Base-by-base conservation (phyloP, 2,329 filamentous ascomycete species). In the Didymella arachidicola region DNA sequence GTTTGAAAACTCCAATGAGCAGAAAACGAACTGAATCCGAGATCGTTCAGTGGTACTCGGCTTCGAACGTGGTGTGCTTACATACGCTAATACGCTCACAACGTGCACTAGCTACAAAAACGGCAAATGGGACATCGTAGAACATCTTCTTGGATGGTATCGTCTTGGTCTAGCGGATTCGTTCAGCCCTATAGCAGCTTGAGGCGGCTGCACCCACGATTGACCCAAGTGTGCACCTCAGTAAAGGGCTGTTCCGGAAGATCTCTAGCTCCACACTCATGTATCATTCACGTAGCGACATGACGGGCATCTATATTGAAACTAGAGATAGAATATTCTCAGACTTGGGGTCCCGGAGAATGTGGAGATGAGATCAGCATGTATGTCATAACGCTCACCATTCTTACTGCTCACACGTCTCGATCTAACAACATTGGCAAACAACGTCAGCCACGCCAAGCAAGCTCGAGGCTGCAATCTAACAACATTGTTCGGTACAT, bases 61-160 rank as follows among this genome's bases (percentile, higher is more conserved):
- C 52, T 55, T 27, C 25, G 42, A 42, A 61, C 50, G 34, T 43
- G 52, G 51, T 59, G 57, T 53, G 63, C 63, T 65, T 61, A 67
- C 60, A 38, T 60, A 53, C 62, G 62, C 36, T 43, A 38, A 47
- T 57, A 62, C 42, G 60, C 61, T 58, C 58, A 25, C 41, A 38
- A 48, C 58, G 42, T 46, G 47, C 58, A 51, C 63, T 68, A 66
- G 45, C 26, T 46, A 59, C 56, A 41, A 52, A 66, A 48, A 16
- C 52, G 57, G 65, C 50, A 54, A 63, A 65, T 66, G 65, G 51
- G 53, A 52, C 42, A 27, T 43, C 27, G 27, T 26, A 60, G 58
- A 54, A 56, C 59, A 55, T 34, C 34, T 45, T n/a, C n/a, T 49
- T 7, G 22, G 30, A 30, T 53, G 38, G 51, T 43, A 41, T 60